Evolutionary conservation across 306 rosid species (phyloP), one percentile per base, ranked within the genome.

Genomic region (Rubus parviflorus): DNA sequence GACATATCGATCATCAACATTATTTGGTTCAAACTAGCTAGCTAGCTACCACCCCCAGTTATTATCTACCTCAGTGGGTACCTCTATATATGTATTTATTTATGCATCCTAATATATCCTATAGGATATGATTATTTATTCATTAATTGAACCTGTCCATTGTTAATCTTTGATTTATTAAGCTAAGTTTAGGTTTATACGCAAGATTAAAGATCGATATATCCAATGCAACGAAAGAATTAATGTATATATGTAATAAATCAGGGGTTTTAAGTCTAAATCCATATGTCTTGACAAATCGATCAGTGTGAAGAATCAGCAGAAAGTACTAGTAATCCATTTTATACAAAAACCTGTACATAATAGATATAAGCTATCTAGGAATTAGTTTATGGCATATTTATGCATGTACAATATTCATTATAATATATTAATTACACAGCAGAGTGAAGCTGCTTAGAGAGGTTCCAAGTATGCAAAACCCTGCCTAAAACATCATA

Each of bases 401-500:
- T 0, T 25, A 25, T 25, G 30, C 30, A 57, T 57, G 63, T 57
- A 57, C 63, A 56, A 5, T 35, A n/a, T 16, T 62, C 35, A 30
- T 30, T 30, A 30, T 30, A 30, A 30, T 30, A 30, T 2, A 30
- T 43, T 68, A 58, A 56, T 43, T 68, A 75, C 3, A 58, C 10
- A 41, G 74, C 35, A 1, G 80, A 75, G 62, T 79, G 43, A 51
- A 70, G 77, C 17, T 63, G 89, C 70, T 88, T 88, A 13, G 77
- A 75, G 30, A 84, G 75, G 61, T 56, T 75, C 80, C 88, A 74
- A 57, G 62, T 68, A 83, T 94, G 96, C 85, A 90, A 41, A 57
- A 83, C 68, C 9, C 82, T 75, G 81, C 96, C 97, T 60, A 81
- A 78, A 62, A 88, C 54, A 30, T 94, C 93, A 76, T 86, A 90